These are phyloP conservation scores for Combretum micranthum DNA, from an alignment of 345 rosid genomes.

Conservation along the genomic window DNA sequence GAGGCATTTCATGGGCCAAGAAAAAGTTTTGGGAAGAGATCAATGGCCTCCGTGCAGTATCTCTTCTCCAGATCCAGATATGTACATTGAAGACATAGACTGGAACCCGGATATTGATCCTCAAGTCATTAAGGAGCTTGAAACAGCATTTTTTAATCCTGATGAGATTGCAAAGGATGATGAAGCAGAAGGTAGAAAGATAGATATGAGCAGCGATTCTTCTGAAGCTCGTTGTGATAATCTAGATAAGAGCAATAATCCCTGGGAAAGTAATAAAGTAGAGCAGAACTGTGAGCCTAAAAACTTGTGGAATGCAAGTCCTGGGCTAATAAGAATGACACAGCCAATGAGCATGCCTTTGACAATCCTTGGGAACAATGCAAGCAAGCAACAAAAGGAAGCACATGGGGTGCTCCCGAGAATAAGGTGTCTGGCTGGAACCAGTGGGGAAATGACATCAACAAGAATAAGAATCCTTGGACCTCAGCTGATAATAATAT, in stretches of 20 bases:
- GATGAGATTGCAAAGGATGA: conserved; percentile 23
- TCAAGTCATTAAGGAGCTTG: conserved; percentile 53
- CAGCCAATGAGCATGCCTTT: conserved; percentile 9
- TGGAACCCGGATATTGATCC: conserved; percentile 69
- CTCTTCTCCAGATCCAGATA: conserved; percentile 62
- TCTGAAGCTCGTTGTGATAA: conserved; percentile 20
- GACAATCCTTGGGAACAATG: conserved; percentile 42
- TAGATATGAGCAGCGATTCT: conserved; percentile 10
- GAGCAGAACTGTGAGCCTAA: conserved; percentile 19
- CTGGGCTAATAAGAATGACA: conserved; percentile 15
- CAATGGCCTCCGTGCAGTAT: conserved; percentile 41
- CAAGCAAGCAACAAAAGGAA: conserved; percentile 19
- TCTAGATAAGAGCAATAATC: conserved; percentile 16
- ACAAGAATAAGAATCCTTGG: conserved; percentile 14
- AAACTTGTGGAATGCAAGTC: conserved; percentile 20
- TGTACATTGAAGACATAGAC: conserved; percentile 46
- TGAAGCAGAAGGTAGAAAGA: conserved; percentile 17
- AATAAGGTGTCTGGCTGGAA: conserved; percentile 22
- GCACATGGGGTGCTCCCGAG: conserved; percentile 15
- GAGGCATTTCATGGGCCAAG: conserved; percentile 76
- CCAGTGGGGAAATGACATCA: conserved; percentile 7
- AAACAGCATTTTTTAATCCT: conserved; percentile 42
- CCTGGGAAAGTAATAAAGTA: conserved; percentile 26
- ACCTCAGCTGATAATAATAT: conserved; percentile 13
- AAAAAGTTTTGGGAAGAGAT: conserved; percentile 60